Conservation (phyloP, 306 rosid species). For the Citrullus colocynthis region DNA sequence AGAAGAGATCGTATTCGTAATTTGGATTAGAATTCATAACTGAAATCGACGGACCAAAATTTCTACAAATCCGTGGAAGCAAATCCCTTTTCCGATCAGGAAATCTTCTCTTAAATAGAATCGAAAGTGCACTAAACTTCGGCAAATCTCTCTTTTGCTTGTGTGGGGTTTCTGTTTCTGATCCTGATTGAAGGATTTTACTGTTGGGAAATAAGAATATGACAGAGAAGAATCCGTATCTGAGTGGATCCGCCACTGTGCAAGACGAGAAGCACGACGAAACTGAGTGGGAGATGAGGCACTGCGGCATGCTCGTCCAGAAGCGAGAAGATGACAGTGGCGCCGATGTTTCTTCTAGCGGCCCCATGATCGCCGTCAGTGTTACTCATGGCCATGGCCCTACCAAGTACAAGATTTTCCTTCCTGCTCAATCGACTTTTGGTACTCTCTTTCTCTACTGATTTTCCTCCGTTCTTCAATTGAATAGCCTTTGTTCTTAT, state of each 20-base stretch:
- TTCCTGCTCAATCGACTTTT: constrained; percentile 38
- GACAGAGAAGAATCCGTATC: constrained; percentile 15
- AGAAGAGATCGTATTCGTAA: background rate
- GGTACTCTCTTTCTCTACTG: constrained; percentile 18
- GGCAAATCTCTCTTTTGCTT: too few relatives aligned
- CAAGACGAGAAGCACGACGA: constrained; percentile 9
- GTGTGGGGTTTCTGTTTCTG: background rate
- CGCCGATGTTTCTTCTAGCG: constrained; percentile 9
- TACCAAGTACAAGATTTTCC: constrained; percentile 16
- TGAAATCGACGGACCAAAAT: background rate
- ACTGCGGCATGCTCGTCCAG: constrained; percentile 39
- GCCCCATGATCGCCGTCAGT: constrained; percentile 23
- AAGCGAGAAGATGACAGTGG: constrained; percentile 18
- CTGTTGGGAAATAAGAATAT: background rate
- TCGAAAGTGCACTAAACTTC: background rate
- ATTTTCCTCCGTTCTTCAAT: background rate
- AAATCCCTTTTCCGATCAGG: background rate
- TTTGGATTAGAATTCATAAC: background rate
- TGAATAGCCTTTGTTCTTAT: background rate
- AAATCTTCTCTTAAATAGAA: background rate
- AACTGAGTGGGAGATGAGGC: constrained; percentile 27
- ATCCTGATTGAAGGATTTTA: background rate
- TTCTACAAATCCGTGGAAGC: background rate
- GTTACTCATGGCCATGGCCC: constrained; percentile 27
- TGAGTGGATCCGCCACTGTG: background rate